Base-by-base conservation (phyloP, 805 yeast genomes). In the Teunomyces stri region DNA sequence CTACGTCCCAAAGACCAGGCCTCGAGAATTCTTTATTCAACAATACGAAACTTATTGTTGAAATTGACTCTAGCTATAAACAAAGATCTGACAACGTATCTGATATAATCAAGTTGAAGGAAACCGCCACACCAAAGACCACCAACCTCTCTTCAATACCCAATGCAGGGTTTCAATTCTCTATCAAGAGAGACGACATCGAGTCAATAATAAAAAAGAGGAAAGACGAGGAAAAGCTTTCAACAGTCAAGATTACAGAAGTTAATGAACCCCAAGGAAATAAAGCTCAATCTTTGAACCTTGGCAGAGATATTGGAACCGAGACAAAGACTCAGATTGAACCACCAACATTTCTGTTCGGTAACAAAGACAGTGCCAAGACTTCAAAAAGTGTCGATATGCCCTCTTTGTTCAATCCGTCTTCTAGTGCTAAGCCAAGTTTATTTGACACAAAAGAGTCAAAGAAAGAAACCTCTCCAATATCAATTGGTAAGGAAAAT, bases 131-230 rank as follows among this genome's bases (percentile, higher is more conserved):
- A 22, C 9, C 15, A 25, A 43, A 27, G 39, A 18, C 5, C 42
- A 47, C 33, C 20, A 44, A 28, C 27, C 54, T 52, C 16, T 13
- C 34, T 7, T 37, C 42, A 1, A 59, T 60, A 18, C 76, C 76
- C 27, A 68, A 73, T 38, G 58, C 66, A 2, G 75, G 73, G 1
- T 71, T 71, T 56, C 59, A 66, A 31, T 70, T 71, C 46, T 57
- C 62, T 3, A 61, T 69, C 15, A 65, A 66, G 39, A 60, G 62
- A 43, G 59, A 56, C 15, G 61, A 64, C 40, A 53, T 70, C 22
- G 49, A 56, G 33, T 52, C 58, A 6, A 55, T 69, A 9, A 47
- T 66, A 7, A 51, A 52, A 40, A 56, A 55, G 42, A 46, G 62
- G 22, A 50, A 52, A 4, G 49, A 47, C 10, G 47, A 35, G 20